Base-by-base conservation (phyloP, 139 green algal genomes). In the Coccomyxa sp. region DNA sequence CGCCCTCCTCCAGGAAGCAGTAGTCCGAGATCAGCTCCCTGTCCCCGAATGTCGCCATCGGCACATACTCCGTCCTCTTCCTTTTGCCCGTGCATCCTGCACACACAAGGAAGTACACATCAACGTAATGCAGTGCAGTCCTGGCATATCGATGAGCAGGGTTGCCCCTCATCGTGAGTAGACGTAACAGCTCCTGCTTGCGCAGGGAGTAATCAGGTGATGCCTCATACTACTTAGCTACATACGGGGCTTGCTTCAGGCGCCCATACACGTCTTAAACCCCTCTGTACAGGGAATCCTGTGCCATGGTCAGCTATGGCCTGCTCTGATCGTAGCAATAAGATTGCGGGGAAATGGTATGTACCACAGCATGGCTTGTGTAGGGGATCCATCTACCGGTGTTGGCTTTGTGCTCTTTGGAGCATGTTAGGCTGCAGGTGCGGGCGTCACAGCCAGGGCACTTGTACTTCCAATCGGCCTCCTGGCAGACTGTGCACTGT, bases 381-480 rank as follows among this genome's bases (percentile, higher is more conserved):
- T n/a, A n/a, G n/a, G n/a, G n/a, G n/a, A n/a, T n/a, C n/a, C n/a
- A n/a, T 29, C 29, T 29, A 71, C 64, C 64, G 33, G 64, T 71
- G 27, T 22, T 37, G 24, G 55, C 79, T 80, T 95, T 95, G 83
- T 95, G 91, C 64, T 34, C 33, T 68, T 83, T 78, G 41, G 82
- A 82, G 84, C 91, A 95, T 7, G 73, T 79, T 12, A 93, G 75
- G 81, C 86, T 91, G 87, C 91, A 95, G 29, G 74, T 95, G 38
- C 86, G 84, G 0, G 35, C 38, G 12, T 82, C 16, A 76, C 90
- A 95, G 14, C 82, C 85, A 6, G 90, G 90, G 75, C 90, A 95
- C 27, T 79, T 71, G 82, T 95, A 95, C 27, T 64, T 64, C 18
- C 22, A 64, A 31, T 18, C 50, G 18, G 22, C 18, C 27, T 18